These are phyloP conservation scores for Neofusicoccum sp. DNA, from an alignment of 2,329 filamentous ascomycete species.

Conservation along the genomic window DNA sequence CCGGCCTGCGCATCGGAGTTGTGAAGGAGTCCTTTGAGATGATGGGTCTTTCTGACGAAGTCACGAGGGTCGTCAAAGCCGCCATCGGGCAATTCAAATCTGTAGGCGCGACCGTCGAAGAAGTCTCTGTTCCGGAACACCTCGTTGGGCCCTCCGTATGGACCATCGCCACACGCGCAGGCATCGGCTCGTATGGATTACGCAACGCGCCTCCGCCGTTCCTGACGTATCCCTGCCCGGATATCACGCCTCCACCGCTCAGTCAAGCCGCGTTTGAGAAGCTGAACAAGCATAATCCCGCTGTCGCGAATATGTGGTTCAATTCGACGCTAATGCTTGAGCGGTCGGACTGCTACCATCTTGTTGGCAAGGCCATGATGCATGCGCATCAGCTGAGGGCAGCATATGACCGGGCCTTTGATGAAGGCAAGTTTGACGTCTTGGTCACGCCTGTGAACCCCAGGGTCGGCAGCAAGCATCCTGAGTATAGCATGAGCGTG, in stretches of 20 bases:
- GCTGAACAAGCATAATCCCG: slow-evolving; percentile 45
- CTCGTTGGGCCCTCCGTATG: slow-evolving; percentile 47
- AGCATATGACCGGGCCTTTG: slow-evolving; percentile 48
- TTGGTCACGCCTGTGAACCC: slow-evolving; percentile 50
- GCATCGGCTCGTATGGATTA: slow-evolving; percentile 29
- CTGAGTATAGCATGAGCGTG: slow-evolving; percentile 32
- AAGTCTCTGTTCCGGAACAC: slow-evolving; percentile 51
- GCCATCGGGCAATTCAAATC: slow-evolving; percentile 38
- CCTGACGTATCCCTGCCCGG: slow-evolving; percentile 30
- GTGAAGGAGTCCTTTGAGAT: slow-evolving; percentile 46
- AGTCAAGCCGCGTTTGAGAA: slow-evolving; percentile 45
- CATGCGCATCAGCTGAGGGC: slow-evolving; percentile 48
- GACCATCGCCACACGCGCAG: slow-evolving; percentile 40
- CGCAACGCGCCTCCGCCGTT: slow-evolving; percentile 30
- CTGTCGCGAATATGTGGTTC: slow-evolving; percentile 46
- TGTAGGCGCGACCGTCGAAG: slow-evolving; percentile 45
- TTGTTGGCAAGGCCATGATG: slow-evolving; percentile 47
- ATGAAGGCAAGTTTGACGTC: slow-evolving; percentile 42
- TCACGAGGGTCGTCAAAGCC: slow-evolving; percentile 39
- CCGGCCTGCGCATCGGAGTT: slow-evolving; percentile 46
- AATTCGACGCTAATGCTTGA: slow-evolving; percentile 34
- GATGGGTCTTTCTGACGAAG: slow-evolving; percentile 38
- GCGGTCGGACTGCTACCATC: slow-evolving; percentile 27
- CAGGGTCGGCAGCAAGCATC: slow-evolving; percentile 45
- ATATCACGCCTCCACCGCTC: slow-evolving; percentile 26